Percentiles rank a stretch among this genome's conserved stretches.
Conservation (phyloP, 2,329 filamentous ascomycete species). For the Chaetothyriales sp. region DNA sequence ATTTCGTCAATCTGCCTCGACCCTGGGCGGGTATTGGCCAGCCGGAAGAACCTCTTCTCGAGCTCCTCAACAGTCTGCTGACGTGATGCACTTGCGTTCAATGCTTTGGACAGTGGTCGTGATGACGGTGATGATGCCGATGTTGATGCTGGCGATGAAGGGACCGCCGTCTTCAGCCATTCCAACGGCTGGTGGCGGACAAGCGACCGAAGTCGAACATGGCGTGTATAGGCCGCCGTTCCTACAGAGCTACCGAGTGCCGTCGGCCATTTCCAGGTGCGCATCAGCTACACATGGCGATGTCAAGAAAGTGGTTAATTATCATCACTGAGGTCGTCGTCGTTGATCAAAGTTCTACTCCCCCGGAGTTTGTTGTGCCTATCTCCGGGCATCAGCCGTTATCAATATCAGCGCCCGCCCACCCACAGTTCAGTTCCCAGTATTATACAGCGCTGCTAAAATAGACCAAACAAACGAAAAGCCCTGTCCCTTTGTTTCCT, state of each 20-base stretch:
- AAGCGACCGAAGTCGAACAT: neutral
- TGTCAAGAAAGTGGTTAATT: neutral
- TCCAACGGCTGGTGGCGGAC: neutral
- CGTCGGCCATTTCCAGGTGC: neutral
- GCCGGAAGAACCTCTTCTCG: slow-evolving; percentile 10
- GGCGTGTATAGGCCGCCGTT: neutral
- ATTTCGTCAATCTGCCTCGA: slow-evolving; percentile 13
- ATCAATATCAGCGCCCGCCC: too few species aligned
- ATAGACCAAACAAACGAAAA: neutral
- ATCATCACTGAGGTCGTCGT: too few species aligned
- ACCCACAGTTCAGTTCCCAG: neutral
- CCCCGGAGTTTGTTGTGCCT: neutral
- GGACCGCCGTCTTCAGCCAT: neutral
- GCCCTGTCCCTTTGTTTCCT: too few species aligned
- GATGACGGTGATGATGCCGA: neutral
- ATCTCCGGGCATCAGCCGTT: too few species aligned
- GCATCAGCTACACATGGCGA: neutral
- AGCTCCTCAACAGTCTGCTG: slow-evolving; percentile 7
- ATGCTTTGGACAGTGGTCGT: neutral
- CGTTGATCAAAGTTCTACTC: too few species aligned
- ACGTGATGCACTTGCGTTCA: neutral
- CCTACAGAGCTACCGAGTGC: neutral
- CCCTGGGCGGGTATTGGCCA: slow-evolving; percentile 6
- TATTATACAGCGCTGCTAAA: neutral
- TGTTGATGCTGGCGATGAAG: neutral